Base-by-base conservation (phyloP, 1,284 basidiomycete species). In the Leucoagaricus sp. region DNA sequence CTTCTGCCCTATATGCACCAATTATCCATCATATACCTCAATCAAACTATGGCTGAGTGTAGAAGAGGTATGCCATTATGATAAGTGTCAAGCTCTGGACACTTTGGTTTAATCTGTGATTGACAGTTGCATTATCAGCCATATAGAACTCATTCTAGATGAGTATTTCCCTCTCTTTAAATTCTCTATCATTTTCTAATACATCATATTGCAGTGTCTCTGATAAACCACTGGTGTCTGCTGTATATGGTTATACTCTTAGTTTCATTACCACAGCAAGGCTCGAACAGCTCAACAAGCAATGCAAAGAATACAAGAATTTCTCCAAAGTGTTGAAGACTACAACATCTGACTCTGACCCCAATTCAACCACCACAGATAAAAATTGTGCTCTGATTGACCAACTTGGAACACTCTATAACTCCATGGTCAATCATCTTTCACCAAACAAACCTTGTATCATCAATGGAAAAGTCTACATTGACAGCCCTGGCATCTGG, bases 401-500 rank as follows among this genome's bases (percentile, higher is more conserved):
- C 13, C 47, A 47, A 15, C 48, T 55, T 19, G 40, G 36, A 10
- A 10, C 33, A 28, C 38, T 55, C 2, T 55, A 55, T 8, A 13
- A 33, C 10, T 26, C 54, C 7, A 40, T 55, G 21, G n/a, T 49
- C 2, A 33, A 55, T 5, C 54, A 55, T 23, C 40, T 55, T 12
- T 12, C 54, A 0, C 48, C 54, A 4, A 40, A 36, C 13, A 28
- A 47, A 13, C n/a, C 53, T 10, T 45, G 45, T 13, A 63, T 65
- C 48, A 63, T 75, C 40, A 67, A 68, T 8, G 67, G 67, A 31
- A 70, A 66, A 33, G 54, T 76, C n/a, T 66, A 71, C 44, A 58
- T 76, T 12, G 51, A 59, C 0, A 67, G 71, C 49, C 63, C 75
- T 26, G 65, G 72, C 21, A 60, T 69, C 36, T 78, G 74, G 75